Conservation (phyloP, 192 early-diverging fungal species). For the Chytriomyces hyalinus region DNA sequence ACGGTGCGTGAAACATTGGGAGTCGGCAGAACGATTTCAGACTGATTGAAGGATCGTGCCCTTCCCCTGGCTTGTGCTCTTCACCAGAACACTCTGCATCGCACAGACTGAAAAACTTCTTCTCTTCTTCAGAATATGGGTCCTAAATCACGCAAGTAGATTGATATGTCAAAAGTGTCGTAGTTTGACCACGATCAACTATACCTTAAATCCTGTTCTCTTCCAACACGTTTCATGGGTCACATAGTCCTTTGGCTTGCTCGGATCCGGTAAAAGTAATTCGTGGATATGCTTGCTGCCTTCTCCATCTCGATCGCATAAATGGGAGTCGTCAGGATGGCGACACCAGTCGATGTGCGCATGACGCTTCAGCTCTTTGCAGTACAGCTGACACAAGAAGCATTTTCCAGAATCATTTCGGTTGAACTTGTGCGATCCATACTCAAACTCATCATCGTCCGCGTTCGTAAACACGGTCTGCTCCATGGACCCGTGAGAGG, state of each 20-base stretch:
- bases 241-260: constrained; percentile 26
- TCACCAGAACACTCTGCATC: constrained; percentile 42
- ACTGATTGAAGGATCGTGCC: not conserved
- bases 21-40: constrained; percentile 2
- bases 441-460: constrained; percentile 40
- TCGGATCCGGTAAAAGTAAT: constrained; percentile 35
- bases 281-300: constrained; percentile 26
- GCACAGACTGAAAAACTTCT: constrained; percentile 41
- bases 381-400: constrained; percentile 47
- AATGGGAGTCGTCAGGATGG: not conserved
- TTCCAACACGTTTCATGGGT: constrained; percentile 45
- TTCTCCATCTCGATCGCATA: not conserved
- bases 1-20: constrained; percentile 21
- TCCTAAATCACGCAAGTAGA: constrained; percentile 2
- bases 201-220: constrained; percentile 39
- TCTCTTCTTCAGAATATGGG: constrained; percentile 39
- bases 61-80: constrained; percentile 32
- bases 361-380: constrained; percentile 37
- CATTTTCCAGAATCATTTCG: constrained; percentile 40
- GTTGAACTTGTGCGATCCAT: constrained; percentile 35
- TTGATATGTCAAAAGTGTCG: not conserved
- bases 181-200: constrained; percentile 13
- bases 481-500: constrained; percentile 47
- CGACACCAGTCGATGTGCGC: constrained; percentile 43
- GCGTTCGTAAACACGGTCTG: constrained; percentile 38